Evolutionary conservation across 2,329 filamentous ascomycete species (phyloP).

Genomic region (Botryotinia narcissicola): DNA sequence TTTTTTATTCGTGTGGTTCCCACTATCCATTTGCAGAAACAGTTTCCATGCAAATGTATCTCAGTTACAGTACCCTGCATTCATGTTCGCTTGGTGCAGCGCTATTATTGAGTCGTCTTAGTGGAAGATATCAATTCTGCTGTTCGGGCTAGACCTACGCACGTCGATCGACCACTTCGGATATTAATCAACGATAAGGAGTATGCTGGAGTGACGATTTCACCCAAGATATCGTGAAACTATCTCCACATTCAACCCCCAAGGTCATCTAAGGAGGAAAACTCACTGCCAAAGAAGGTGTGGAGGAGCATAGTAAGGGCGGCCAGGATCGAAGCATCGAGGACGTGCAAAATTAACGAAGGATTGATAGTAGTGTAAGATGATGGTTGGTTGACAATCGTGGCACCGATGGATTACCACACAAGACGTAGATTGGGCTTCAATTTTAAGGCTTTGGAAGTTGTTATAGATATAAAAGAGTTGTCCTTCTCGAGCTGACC

Average conservation of each 20-base stretch:
- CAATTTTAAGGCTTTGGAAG: conserved; percentile 7
- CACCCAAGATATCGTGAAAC: conserved; percentile 31
- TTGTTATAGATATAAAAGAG: conserved; percentile 18
- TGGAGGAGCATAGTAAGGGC: conserved; percentile 34
- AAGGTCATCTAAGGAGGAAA: conserved; percentile 27
- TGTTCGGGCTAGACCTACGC: conserved; percentile 24
- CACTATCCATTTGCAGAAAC: conserved; percentile 44
- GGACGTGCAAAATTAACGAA: conserved; percentile 35
- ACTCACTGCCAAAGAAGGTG: conserved; percentile 31
- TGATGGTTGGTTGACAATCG: conserved; percentile 30
- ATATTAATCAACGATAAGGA: conserved; percentile 32
- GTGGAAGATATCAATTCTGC: conserved; percentile 25
- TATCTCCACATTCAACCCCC: conserved; percentile 30
- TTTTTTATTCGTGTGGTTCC: conserved; percentile 23
- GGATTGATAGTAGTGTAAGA: conserved; percentile 27
- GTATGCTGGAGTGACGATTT: conserved; percentile 23
- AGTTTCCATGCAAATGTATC: conserved; percentile 41
- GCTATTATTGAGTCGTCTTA: conserved; percentile 22
- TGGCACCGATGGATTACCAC: conserved; percentile 3
- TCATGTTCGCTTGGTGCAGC: conserved; percentile 24
- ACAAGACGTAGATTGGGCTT: conserved; percentile 10
- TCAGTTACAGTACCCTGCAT: conserved; percentile 27
- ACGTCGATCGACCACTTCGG: conserved; percentile 24
- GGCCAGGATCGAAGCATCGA: conserved; percentile 33
- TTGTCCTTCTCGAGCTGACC: background rate